Base-by-base conservation (phyloP, 106 monocot genomes). In the Dactylorhiza incarnata region DNA sequence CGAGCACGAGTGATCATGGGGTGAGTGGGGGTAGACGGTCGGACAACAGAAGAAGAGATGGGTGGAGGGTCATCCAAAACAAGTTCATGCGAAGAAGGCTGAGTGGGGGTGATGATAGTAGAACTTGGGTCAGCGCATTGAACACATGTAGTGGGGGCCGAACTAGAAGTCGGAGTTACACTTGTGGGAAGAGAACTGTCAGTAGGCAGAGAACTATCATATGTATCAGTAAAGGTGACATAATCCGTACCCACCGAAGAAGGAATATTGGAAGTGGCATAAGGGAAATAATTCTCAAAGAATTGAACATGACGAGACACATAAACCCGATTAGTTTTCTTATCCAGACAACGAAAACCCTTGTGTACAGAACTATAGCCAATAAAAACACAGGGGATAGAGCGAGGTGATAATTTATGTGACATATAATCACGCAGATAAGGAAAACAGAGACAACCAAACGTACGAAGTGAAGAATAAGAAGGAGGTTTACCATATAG, bases 301-400 rank as follows among this genome's bases (percentile, higher is more conserved):
- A 78, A 69, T 15, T 48, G 29, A 22, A 71, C 78, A 78, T 71
- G 70, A 26, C 24, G 54, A 37, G 78, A 78, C 1, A 78, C 53
- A 12, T 52, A 78, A 2, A 78, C 25, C 3, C 14, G 46, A 23
- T 2, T 11, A 13, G 58, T 25, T 6, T 5, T 2, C 6, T 5
- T 9, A 61, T 59, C 17, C 17, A 76, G 16, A 47, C 76, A 63
- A 14, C 43, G 56, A 15, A 16, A 62, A 4, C 62, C 45, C 46
- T 76, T 76, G 1, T 58, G 37, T 2, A 7, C 6, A 16, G 54
- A 4, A 12, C 9, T 22, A 54, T 43, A 76, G 7, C 61, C 76
- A 16, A 62, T 48, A 15, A 78, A 53, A 25, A 78, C 70, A 25
- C 53, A 76, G 0, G 10, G 62, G 6, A 46, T 10, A 19, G 76